A percentile compares a stretch with the other conserved stretches of the same genome.
phyloP scores from a whole-genome alignment of 345 rosid genomes.

The Iberis pinnata region DNA sequence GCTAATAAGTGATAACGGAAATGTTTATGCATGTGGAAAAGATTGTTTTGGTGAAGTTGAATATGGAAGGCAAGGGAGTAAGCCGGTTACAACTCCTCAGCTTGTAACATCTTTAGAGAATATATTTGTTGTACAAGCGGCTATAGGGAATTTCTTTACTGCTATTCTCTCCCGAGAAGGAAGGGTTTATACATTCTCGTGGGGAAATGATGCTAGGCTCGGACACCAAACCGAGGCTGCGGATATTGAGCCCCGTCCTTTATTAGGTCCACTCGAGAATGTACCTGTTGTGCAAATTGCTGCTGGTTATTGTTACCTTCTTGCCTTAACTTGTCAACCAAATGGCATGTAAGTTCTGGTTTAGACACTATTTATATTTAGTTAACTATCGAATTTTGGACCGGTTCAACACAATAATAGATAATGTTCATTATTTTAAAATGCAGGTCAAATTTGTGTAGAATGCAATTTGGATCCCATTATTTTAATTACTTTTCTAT shows the following conservation, averaged over 20 bases:
- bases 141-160: slow-evolving; percentile 88
- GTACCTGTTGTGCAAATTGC: slow-evolving; percentile 88
- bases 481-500: background rate
- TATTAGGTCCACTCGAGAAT: slow-evolving; percentile 87
- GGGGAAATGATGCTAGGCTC: slow-evolving; percentile 71
- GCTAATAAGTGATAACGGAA: slow-evolving; percentile 85
- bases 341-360: slow-evolving; percentile 80
- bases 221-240: slow-evolving; percentile 83
- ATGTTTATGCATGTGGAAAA: slow-evolving; percentile 80
- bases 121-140: slow-evolving; percentile 92
- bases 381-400: background rate
- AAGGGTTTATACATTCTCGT: slow-evolving; percentile 81
- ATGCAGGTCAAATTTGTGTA: background rate
- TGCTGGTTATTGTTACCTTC: slow-evolving; percentile 95
- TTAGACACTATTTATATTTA: background rate
- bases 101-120: slow-evolving; percentile 69
- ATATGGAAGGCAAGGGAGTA: slow-evolving; percentile 55
- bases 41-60: slow-evolving; percentile 87
- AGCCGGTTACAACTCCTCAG: slow-evolving; percentile 58
- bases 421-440: background rate
- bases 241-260: slow-evolving; percentile 73
- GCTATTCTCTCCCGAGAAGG: slow-evolving; percentile 94
- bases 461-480: background rate
- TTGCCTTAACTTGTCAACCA: slow-evolving; percentile 92
- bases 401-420: background rate